phyloP scores from a whole-genome alignment of 1,284 basidiomycete species.

The Rhodofomes roseus region DNA sequence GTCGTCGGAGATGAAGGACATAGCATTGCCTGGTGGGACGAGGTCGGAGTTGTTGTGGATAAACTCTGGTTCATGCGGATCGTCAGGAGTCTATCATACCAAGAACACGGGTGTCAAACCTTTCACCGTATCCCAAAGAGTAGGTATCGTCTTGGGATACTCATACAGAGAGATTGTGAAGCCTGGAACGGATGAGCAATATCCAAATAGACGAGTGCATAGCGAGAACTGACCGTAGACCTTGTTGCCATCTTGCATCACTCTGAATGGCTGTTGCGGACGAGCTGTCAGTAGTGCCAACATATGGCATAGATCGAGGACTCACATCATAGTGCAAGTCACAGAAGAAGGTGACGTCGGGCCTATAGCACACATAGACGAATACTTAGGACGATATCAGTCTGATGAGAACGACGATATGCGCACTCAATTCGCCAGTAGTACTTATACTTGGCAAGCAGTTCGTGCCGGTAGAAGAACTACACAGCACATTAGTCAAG shows the following conservation, averaged over 20 bases:
- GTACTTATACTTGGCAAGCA: conserved; percentile 81
- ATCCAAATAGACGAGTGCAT: no score
- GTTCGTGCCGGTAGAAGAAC: conserved; percentile 85
- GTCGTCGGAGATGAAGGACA: conserved; percentile 64
- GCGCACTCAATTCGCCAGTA: conserved; percentile 84
- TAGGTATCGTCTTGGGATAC: conserved; percentile 63
- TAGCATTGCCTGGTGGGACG: conserved; percentile 55
- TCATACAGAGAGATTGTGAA: conserved; percentile 69
- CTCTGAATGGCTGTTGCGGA: conserved; percentile 75
- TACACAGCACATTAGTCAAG: conserved; percentile 24
- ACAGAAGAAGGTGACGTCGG: conserved; percentile 32
- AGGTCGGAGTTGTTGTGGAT: conserved; percentile 55
- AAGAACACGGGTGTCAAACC: conserved; percentile 26
- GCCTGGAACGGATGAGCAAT: conserved; percentile 25
- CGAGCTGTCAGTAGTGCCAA: not conserved
- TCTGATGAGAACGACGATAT: not conserved
- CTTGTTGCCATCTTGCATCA: conserved; percentile 88
- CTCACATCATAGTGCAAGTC: conserved; percentile 30
- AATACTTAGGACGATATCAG: conserved; percentile 12
- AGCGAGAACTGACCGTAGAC: conserved; percentile 58
- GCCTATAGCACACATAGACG: not conserved
- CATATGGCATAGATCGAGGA: not conserved
- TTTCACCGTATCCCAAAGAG: conserved; percentile 60
- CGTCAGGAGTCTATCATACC: not conserved
- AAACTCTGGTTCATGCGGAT: conserved; percentile 42